A percentile compares a stretch with the other conserved stretches of the same genome.
Evolutionary conservation across 441 rosid genomes (phyloP).

Genomic region (Bocquillonia castaneifolia): DNA sequence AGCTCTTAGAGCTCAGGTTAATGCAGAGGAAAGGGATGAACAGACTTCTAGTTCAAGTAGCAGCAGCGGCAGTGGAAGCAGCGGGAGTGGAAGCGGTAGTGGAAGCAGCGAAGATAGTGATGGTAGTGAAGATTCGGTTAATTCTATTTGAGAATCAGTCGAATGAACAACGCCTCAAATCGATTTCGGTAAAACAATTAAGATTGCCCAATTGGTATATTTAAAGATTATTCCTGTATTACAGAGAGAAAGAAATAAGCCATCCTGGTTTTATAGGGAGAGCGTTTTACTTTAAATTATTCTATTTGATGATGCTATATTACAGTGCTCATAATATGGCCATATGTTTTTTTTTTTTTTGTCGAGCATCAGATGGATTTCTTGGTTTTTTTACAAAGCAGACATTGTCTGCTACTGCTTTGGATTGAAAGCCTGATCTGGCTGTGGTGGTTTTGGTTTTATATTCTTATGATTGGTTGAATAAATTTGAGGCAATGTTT

Average conservation of each 20-base stretch:
- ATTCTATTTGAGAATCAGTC: constrained; percentile 40
- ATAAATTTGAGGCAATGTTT: not conserved
- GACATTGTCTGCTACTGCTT: not conserved
- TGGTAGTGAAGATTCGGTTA: constrained; percentile 60
- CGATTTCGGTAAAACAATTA: not conserved
- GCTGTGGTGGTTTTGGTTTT: not conserved
- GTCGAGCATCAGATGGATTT: not conserved
- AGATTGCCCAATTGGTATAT: constrained; percentile 7
- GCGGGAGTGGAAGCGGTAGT: constrained; percentile 57
- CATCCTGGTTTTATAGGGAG: not conserved
- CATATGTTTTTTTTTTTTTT: not conserved
- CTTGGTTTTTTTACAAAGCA: not conserved
- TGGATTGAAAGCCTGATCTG: not conserved
- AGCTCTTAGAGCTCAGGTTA: constrained; percentile 80
- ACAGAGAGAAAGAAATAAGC: constrained; percentile 1
- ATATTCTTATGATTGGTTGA: not conserved
- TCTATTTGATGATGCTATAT: not conserved
- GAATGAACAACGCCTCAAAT: not conserved
- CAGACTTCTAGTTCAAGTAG: constrained; percentile 55
- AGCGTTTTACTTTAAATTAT: not conserved
- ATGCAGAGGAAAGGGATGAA: constrained; percentile 38
- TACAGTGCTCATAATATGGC: not conserved
- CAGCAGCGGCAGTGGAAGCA: constrained; percentile 52
- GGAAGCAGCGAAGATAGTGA: constrained; percentile 57
- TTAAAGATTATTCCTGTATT: not conserved